Evolutionary conservation across 208 protist genomes (phyloP).

Genomic region (Naegleria gruberi): DNA sequence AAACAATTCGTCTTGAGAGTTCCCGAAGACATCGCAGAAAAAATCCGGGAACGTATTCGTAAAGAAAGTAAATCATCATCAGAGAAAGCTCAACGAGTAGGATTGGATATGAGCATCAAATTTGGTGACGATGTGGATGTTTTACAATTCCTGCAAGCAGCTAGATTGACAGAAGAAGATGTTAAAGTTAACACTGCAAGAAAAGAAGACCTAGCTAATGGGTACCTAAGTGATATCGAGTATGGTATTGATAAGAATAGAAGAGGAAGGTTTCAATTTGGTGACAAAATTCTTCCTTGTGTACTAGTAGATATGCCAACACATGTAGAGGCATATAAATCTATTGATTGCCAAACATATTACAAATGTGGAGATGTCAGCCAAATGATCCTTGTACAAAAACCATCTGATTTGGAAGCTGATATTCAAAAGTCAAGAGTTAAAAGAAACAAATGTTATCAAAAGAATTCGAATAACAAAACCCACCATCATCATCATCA

Average conservation of each 20-base stretch:
- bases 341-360: background rate
- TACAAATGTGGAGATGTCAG: conserved; percentile 2
- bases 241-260: background rate
- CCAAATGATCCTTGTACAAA: conserved; percentile 14
- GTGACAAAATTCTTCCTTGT: background rate
- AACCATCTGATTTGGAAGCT: background rate
- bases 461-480: background rate
- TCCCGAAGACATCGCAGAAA: background rate
- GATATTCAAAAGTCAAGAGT: background rate
- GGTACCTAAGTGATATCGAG: background rate
- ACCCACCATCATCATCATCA: background rate
- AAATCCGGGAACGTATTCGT: background rate
- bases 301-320: background rate
- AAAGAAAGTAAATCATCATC: background rate
- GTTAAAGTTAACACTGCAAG: background rate
- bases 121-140: conserved; percentile 7
- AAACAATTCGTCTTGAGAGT: conserved; percentile 10
- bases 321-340: background rate
- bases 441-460: background rate
- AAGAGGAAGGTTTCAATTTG: background rate
- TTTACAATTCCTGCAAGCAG: background rate
- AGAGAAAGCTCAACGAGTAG: background rate
- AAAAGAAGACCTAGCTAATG: background rate
- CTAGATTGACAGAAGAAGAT: background rate
- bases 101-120: background rate